Base-by-base conservation (phyloP, 2,329 filamentous ascomycete species). In the Pseudopyricularia cyperi region DNA sequence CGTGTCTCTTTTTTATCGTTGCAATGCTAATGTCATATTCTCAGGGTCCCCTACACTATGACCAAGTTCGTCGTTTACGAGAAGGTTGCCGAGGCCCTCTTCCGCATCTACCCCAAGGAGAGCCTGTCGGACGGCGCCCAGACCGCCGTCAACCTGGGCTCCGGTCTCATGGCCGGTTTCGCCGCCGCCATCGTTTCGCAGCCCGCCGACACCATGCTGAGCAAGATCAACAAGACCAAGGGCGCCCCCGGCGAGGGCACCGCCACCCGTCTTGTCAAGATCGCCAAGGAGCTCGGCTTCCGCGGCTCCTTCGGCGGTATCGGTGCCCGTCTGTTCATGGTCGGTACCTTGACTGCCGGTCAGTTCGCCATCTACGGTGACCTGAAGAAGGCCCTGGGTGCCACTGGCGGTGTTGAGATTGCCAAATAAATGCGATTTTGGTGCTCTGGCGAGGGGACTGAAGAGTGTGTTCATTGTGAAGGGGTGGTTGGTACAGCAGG, bases 151-250 rank as follows among this genome's bases (percentile, higher is more conserved):
- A 89, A 90, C 78, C 76, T 66, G 42, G 61, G 62, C 53, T 60
- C 57, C 52, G 63, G 64, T 58, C 63, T 65, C 39, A 52, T 62
- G 37, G 62, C 64, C 87, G 85, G 86, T 82, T 85, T 90, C 71
- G 85, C 85, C 61, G 86, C 86, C 60, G 86, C 86, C 65, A 66
- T 89, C 63, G 77, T 90, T 65, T 90, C 86, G 57, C 86, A 90
- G 74, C 86, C 86, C 61, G 86, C 86, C 65, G 86, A 90, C 68
- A 90, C 86, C 64, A 89, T 90, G 85, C 80, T 90, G 61, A 81
- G 75, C 72, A 89, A 89, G 79, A 89, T 90, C 77, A 90, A 90
- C 83, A 90, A 89, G 83, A 86, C 83, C 70, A 82, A 84, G 73
- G 86, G 85, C 71, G 72, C 78, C 57, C 85, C 86, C 59, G 86